Conservation (phyloP, 2,329 filamentous ascomycete species). For the Plectosphaerella cucumerina region DNA sequence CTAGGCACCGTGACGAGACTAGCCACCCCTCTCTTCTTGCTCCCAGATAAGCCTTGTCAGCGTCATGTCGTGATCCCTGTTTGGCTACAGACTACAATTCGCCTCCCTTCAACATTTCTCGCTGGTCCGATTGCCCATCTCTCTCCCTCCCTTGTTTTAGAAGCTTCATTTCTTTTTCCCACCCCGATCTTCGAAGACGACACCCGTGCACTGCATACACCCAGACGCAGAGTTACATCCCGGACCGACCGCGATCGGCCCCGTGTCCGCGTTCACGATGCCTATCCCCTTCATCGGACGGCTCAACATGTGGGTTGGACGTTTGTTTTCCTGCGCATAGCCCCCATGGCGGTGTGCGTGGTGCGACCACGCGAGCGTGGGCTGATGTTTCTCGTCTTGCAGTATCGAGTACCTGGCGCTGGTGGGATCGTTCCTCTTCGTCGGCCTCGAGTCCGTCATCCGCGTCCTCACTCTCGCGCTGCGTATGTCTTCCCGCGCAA, state of each 20-base stretch:
- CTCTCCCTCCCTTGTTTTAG: slow-evolving; percentile 6
- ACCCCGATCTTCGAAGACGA: background rate
- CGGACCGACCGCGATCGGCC: too few species aligned
- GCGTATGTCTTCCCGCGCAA: slow-evolving; percentile 49
- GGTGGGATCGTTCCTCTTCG: slow-evolving; percentile 75
- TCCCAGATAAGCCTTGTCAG: background rate
- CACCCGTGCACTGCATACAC: slow-evolving; percentile 1
- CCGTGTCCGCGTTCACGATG: slow-evolving; percentile 29
- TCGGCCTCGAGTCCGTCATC: slow-evolving; percentile 77
- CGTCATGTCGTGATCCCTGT: background rate
- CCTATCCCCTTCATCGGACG: slow-evolving; percentile 49
- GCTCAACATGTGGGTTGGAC: slow-evolving; percentile 42
- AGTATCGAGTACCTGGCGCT: slow-evolving; percentile 87
- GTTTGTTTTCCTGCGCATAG: too few species aligned
- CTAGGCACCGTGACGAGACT: background rate
- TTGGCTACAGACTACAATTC: background rate
- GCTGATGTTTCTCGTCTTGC: slow-evolving; percentile 4
- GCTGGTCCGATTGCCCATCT: slow-evolving; percentile 4
- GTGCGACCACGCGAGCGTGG: slow-evolving; percentile 3
- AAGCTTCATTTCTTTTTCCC: slow-evolving; percentile 1
- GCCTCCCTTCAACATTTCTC: background rate
- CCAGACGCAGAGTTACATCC: slow-evolving; percentile 1
- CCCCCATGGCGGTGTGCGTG: slow-evolving; percentile 3
- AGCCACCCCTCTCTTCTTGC: background rate
- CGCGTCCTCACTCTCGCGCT: slow-evolving; percentile 84